Evolutionary conservation across 2,329 filamentous ascomycete species (phyloP).

Genomic region (Bertia moriformis): DNA sequence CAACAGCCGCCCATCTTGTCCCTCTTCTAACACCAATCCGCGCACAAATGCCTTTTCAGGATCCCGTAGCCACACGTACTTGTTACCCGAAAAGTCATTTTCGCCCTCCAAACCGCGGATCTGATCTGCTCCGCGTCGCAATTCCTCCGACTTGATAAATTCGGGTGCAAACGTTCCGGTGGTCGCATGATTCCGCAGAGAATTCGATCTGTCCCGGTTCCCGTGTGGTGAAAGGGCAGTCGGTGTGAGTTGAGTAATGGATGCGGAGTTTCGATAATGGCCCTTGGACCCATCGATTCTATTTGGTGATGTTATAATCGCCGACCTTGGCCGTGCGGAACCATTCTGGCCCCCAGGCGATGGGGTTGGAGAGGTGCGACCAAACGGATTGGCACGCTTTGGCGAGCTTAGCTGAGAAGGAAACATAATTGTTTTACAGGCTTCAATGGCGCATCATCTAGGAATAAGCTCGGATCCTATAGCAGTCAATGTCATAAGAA

Average conservation of each 20-base stretch:
- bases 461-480: not conserved
- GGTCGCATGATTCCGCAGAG: constrained; percentile 45
- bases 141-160: constrained; percentile 82
- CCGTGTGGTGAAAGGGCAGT: not conserved
- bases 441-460: constrained; percentile 1
- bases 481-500: no score
- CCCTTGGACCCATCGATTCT: not conserved
- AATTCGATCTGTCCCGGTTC: constrained; percentile 24
- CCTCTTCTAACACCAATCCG: constrained; percentile 79
- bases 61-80: constrained; percentile 95
- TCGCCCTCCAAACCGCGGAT: constrained; percentile 78
- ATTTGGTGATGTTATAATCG: not conserved
- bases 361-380: not conserved
- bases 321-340: not conserved
- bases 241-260: not conserved
- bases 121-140: constrained; percentile 38
- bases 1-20: constrained; percentile 51
- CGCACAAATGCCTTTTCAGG: constrained; percentile 76
- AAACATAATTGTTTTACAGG: not conserved
- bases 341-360: not conserved
- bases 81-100: constrained; percentile 95
- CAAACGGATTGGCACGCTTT: not conserved
- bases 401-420: not conserved
- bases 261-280: not conserved
- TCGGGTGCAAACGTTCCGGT: constrained; percentile 86